Base-by-base conservation (phyloP, 1,139 yeast genomes). In the Debaryomycetaceae sp. region DNA sequence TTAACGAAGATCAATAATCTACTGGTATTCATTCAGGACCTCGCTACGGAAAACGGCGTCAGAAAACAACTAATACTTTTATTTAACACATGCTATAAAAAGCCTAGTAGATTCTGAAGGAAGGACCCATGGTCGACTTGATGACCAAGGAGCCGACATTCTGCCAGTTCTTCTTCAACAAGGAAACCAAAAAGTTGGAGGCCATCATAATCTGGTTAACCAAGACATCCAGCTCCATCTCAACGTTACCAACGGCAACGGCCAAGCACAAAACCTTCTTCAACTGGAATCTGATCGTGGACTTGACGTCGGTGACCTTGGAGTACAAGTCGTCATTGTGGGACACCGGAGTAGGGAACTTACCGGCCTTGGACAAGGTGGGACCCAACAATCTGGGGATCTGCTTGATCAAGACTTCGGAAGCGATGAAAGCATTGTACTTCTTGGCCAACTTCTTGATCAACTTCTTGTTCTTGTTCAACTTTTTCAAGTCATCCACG, bases 91-190 rank as follows among this genome's bases (percentile, higher is more conserved):
- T n/a, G n/a, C n/a, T 31, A 32, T 36, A 42, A 39, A 44, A 37
- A 34, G 50, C 59, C 70, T 87, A 90, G 90, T 90, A 90, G 67
- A 90, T 78, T 81, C 98, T 87, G 93, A 80, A 85, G 62, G 97
- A 82, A 67, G 97, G 97, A 72, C 99, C 98, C 99, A 92, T 92
- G 69, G 97, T 77, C 45, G 96, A 85, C 78, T 92, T 92, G 74
- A 92, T 81, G 64, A 87, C 96, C 70, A 92, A 75, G 59, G 98
- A 90, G 58, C 98, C 97, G 63, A 92, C 96, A 73, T 92, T 92
- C 79, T 92, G 98, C 98, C 98, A 90, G 95, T 90, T 87, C 92
- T 92, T 92, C 95, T 92, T 92, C 69, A 92, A 80, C 69, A 92
- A 75, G 53, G 99, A 92, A 52, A 92, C 98, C 69, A 92, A 83